Conservation (phyloP, 805 yeast species). For the Saccharomycopsis sp. region DNA sequence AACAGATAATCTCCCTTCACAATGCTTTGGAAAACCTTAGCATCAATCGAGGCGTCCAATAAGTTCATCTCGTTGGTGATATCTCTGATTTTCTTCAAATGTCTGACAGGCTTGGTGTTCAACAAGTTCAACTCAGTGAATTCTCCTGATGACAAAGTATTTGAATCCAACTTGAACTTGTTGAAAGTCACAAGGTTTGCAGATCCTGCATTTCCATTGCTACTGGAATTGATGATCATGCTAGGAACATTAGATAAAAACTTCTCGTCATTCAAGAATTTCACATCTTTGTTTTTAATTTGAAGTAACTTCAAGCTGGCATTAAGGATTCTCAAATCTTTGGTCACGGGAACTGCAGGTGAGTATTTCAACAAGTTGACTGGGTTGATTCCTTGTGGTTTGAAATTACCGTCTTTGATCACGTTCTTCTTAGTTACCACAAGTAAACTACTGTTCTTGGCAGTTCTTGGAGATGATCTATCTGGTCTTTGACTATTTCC, state of each 20-base stretch:
- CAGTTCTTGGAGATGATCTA: background rate
- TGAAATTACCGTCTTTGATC: background rate
- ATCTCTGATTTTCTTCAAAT: slow-evolving; percentile 9
- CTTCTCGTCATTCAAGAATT: slow-evolving; percentile 6
- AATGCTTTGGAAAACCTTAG: slow-evolving; percentile 3
- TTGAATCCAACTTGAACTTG: slow-evolving; percentile 8
- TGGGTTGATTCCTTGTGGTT: slow-evolving; percentile 9
- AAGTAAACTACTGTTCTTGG: background rate
- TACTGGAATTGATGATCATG: slow-evolving; percentile 3
- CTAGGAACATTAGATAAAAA: slow-evolving; percentile 8
- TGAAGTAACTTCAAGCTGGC: slow-evolving; percentile 7
- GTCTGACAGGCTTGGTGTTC: slow-evolving; percentile 3
- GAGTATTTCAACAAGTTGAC: slow-evolving; percentile 12
- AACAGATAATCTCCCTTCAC: slow-evolving; percentile 16
- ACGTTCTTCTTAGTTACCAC: background rate
- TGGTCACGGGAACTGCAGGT: slow-evolving; percentile 12
- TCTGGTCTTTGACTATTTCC: background rate
- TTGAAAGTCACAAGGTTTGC: slow-evolving; percentile 1
- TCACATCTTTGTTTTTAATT: slow-evolving; percentile 2
- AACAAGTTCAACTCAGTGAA: slow-evolving; percentile 4
- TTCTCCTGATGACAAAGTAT: slow-evolving; percentile 2
- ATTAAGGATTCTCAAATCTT: slow-evolving; percentile 13
- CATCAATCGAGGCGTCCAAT: background rate
- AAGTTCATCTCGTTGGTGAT: slow-evolving; percentile 2
- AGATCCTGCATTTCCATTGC: background rate